Conservation (phyloP, 345 rosid species). For the Nephelium lappaceum region DNA sequence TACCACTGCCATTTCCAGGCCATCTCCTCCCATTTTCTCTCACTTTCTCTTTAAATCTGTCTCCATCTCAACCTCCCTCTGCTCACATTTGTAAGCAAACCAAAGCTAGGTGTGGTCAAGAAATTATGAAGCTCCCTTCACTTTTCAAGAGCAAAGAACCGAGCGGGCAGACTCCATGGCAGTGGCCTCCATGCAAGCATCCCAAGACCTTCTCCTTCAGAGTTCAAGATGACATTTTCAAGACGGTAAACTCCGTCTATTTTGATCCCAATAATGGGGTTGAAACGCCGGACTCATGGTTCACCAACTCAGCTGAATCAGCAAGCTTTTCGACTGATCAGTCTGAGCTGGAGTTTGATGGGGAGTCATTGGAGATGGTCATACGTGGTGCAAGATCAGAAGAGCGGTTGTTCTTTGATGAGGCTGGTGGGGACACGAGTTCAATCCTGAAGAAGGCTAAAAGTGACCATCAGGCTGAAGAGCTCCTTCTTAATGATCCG, state of each 20-base stretch:
- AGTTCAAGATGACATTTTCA: conserved; percentile 56
- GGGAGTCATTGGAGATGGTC: conserved; percentile 53
- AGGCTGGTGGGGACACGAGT: conserved; percentile 53
- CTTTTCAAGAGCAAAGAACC: conserved; percentile 40
- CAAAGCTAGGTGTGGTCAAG: conserved; percentile 12
- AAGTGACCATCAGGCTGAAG: neutral
- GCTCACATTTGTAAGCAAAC: conserved; percentile 27
- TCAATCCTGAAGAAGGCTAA: conserved; percentile 62
- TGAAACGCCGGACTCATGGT: conserved; percentile 44
- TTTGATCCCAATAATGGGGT: conserved; percentile 36
- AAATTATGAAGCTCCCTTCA: conserved; percentile 55
- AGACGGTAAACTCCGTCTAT: conserved; percentile 71
- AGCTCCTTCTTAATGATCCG: neutral
- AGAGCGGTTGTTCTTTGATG: conserved; percentile 70
- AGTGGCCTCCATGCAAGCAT: conserved; percentile 58
- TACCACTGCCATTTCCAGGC: conserved; percentile 27
- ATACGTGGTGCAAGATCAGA: conserved; percentile 60
- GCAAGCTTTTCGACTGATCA: conserved; percentile 37
- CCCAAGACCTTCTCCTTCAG: conserved; percentile 70
- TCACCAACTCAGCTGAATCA: conserved; percentile 49
- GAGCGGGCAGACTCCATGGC: conserved; percentile 30
- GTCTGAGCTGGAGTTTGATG: conserved; percentile 22
- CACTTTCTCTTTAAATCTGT: conserved; percentile 36
- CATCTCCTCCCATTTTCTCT: conserved; percentile 14
- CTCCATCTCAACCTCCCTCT: conserved; percentile 25